A percentile compares a stretch with the other conserved stretches of the same genome.
phyloP scores from a whole-genome alignment of 371 early-diverging fungal species.

The Parasitella parasitica region DNA sequence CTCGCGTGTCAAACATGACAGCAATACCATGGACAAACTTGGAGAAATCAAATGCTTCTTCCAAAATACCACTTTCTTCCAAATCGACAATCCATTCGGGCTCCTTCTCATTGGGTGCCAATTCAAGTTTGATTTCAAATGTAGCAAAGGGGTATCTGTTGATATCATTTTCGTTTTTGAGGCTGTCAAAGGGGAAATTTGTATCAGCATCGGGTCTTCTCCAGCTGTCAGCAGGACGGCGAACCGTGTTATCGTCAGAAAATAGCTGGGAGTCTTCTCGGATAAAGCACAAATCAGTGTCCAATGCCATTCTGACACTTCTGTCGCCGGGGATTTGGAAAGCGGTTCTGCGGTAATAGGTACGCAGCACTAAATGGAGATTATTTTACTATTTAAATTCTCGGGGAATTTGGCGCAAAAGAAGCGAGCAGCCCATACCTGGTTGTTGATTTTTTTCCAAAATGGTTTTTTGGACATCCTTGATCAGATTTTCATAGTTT shows the following conservation, averaged over 20 bases:
- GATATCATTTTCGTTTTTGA: slow-evolving; percentile 79
- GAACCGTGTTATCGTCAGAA: slow-evolving; percentile 55
- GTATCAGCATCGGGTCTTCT: slow-evolving; percentile 88
- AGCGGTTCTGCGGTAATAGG: slow-evolving; percentile 98
- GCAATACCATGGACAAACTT: slow-evolving; percentile 99
- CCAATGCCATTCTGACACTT: slow-evolving; percentile 97
- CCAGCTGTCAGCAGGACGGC: slow-evolving; percentile 85
- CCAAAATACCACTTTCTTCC: slow-evolving; percentile 88
- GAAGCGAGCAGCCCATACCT: slow-evolving; percentile 44
- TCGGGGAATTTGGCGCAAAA: background rate
- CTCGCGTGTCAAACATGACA: slow-evolving; percentile 85
- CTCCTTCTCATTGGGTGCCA: slow-evolving; percentile 81
- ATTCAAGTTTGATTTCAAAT: slow-evolving; percentile 98
- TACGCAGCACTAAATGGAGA: slow-evolving; percentile 70
- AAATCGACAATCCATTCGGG: slow-evolving; percentile 96
- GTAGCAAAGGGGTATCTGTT: slow-evolving; percentile 97
- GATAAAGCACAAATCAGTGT: slow-evolving; percentile 97
- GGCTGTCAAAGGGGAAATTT: slow-evolving; percentile 81
- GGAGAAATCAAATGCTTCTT: slow-evolving; percentile 97
- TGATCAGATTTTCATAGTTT: slow-evolving; percentile 70
- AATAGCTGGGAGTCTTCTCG: slow-evolving; percentile 86
- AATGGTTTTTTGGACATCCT: slow-evolving; percentile 80
- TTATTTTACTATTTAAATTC: background rate
- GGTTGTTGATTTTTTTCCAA: slow-evolving; percentile 78
- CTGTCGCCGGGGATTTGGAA: slow-evolving; percentile 99